Evolutionary conservation across 192 early-diverging fungal genomes (phyloP), one percentile per base, ranked within the genome.

Genomic region (Backusella tarrabulga): DNA sequence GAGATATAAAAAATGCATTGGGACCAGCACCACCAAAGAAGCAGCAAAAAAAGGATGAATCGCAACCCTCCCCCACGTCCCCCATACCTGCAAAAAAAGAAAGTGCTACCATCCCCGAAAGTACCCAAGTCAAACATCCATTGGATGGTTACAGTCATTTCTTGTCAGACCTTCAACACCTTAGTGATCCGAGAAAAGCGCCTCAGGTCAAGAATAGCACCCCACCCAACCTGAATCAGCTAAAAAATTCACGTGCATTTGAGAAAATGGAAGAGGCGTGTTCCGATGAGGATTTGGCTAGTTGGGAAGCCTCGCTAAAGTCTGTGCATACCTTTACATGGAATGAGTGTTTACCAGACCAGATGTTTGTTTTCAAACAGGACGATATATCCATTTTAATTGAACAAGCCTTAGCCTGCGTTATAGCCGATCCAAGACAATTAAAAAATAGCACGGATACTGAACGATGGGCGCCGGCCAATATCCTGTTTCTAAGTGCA

Each of bases 281-380:
- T 14, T 63, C 56, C 1, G 67, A 75, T 38, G 74, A 71, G 26
- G 69, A 54, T 6, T n/a, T 78, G 12, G 35, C 54, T 1, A 52
- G 44, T 6, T 74, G 60, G 66, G 67, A 79, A 4, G 63, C 72
- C 6, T 42, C 40, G 1, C 34, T 79, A 29, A 66, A 69, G 50
- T 74, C 72, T 0, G 38, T 50, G 1, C 46, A 77, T 15, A 77
- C 72, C 5, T 98, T 98, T 84, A 86, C 91, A 46, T 98, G 95
- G 95, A 88, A 92, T 52, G 81, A 80, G 26, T 94, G 95, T 83
- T 85, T 88, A 76, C 90, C 89, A 6, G 93, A 96, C 86, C 95
- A 98, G 79, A 98, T 98, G 97, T 92, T 96, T 86, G 96, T 97
- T 21, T 96, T 97, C 79, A 90, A 91, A 72, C 85, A 83, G 56